Evolutionary conservation across 805 yeast genomes (phyloP).

Genomic region (Dipodascus albidus): DNA sequence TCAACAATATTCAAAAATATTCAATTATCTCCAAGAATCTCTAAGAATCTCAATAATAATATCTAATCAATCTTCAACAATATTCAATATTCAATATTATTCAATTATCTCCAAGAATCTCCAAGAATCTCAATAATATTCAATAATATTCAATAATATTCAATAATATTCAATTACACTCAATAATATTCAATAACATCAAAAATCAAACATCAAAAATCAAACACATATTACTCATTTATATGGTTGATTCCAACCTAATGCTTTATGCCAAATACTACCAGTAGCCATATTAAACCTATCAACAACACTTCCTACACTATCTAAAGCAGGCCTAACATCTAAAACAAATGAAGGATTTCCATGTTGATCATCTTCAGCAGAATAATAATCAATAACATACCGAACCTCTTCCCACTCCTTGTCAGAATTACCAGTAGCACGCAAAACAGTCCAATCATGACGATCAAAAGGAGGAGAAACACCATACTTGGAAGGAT

Average conservation of each 20-base stretch:
- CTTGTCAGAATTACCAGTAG: constrained; percentile 26
- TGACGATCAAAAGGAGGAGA: constrained; percentile 96
- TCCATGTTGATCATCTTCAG: constrained; percentile 77
- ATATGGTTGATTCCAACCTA: constrained; percentile 34
- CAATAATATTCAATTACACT: too few relatives aligned
- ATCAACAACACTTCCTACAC: constrained; percentile 48
- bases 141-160: too few relatives aligned
- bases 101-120: too few relatives aligned
- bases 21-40: too few relatives aligned
- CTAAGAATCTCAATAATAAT: too few relatives aligned
- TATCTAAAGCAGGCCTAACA: constrained; percentile 91
- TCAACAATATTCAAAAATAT: too few relatives aligned
- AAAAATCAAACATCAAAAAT: too few relatives aligned
- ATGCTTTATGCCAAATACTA: constrained; percentile 58
- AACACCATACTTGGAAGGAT: constrained; percentile 61
- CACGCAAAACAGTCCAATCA: constrained; percentile 92
- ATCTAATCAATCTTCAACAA: too few relatives aligned
- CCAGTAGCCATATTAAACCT: constrained; percentile 56
- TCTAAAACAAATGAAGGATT: constrained; percentile 87
- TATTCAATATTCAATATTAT: too few relatives aligned
- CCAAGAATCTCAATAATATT: too few relatives aligned
- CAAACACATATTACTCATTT: too few relatives aligned
- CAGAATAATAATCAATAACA: constrained; percentile 93
- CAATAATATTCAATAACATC: too few relatives aligned
- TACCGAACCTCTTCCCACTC: constrained; percentile 70